phyloP scores from a whole-genome alignment of 805 yeast species.

The Pichia sporocuriosa region DNA sequence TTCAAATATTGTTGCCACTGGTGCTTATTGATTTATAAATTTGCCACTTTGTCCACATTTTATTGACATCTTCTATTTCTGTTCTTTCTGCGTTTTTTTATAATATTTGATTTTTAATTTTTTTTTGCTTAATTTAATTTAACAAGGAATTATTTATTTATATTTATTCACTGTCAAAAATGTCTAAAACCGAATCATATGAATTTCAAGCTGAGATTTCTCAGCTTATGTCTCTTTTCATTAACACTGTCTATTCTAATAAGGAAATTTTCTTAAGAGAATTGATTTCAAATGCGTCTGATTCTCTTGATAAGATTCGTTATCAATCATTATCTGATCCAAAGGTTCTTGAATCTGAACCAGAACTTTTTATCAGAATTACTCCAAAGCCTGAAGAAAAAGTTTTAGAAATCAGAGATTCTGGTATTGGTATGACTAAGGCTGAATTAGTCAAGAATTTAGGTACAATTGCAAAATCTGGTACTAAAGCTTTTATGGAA shows the following conservation, averaged over 20 bases:
- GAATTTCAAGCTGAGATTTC: constrained; percentile 99
- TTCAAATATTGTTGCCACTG: not conserved
- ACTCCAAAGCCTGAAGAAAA: constrained; percentile 94
- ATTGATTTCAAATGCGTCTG: constrained; percentile 96
- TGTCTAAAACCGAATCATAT: constrained; percentile 61
- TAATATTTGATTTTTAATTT: not conserved
- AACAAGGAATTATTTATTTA: not conserved
- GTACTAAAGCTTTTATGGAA: constrained; percentile 99
- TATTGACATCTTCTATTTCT: too few relatives aligned
- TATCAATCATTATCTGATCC: constrained; percentile 94
- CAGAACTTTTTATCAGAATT: constrained; percentile 93
- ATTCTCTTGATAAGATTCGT: constrained; percentile 98
- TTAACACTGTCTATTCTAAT: constrained; percentile 99
- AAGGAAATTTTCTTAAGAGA: constrained; percentile 99
- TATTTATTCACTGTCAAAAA: constrained; percentile 10
- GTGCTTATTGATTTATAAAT: not conserved
- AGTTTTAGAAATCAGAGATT: constrained; percentile 93
- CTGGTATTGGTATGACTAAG: constrained; percentile 99
- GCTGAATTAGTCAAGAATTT: constrained; percentile 97
- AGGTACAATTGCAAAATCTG: constrained; percentile 99
- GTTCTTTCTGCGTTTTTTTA: not conserved
- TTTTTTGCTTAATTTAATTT: not conserved
- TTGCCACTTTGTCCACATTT: not conserved
- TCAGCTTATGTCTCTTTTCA: constrained; percentile 99
- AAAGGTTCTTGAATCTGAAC: constrained; percentile 85